Evolutionary conservation across 768 basidiomycete species (phyloP).

Genomic region (Leucocoprinus birnbaumii): DNA sequence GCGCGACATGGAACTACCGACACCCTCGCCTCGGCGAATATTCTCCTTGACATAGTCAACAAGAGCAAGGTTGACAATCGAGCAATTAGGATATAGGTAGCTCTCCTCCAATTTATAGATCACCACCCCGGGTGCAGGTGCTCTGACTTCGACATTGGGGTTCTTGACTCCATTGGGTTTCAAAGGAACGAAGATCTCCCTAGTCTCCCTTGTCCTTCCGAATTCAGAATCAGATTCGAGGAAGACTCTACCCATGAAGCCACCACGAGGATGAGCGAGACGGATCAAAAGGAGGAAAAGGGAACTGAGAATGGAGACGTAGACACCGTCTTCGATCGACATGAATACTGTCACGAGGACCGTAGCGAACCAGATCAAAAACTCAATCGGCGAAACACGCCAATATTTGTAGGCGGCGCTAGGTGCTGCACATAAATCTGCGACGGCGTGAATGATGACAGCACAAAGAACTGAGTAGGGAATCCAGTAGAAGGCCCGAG

Average conservation of each 20-base stretch:
- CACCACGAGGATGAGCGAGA: conserved; percentile 82
- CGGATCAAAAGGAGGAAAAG: conserved; percentile 79
- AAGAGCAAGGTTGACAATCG: conserved; percentile 63
- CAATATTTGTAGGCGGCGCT: conserved; percentile 83
- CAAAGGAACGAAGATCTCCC: conserved; percentile 87
- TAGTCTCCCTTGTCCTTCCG: conserved; percentile 33
- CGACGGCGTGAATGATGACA: conserved; percentile 94
- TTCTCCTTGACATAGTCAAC: conserved; percentile 79
- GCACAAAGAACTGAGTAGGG: conserved; percentile 83
- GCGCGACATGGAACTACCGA: conserved; percentile 51
- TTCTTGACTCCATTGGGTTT: conserved; percentile 59
- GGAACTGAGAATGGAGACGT: conserved; percentile 78
- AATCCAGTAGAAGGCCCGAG: conserved; percentile 90
- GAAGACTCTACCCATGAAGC: conserved; percentile 86
- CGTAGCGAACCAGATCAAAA: conserved; percentile 82
- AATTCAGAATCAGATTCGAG: conserved; percentile 38
- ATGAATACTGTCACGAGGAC: conserved; percentile 91
- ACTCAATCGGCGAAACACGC: conserved; percentile 92
- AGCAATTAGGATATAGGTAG: conserved; percentile 81
- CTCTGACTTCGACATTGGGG: conserved; percentile 64
- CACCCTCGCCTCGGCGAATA: conserved; percentile 75
- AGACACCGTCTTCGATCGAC: conserved; percentile 92
- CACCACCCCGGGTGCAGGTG: conserved; percentile 83
- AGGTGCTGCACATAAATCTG: conserved; percentile 84
- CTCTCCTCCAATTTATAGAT: conserved; percentile 93